Conservation (phyloP, 2,329 filamentous ascomycete genomes). For the Fusarium sp. region DNA sequence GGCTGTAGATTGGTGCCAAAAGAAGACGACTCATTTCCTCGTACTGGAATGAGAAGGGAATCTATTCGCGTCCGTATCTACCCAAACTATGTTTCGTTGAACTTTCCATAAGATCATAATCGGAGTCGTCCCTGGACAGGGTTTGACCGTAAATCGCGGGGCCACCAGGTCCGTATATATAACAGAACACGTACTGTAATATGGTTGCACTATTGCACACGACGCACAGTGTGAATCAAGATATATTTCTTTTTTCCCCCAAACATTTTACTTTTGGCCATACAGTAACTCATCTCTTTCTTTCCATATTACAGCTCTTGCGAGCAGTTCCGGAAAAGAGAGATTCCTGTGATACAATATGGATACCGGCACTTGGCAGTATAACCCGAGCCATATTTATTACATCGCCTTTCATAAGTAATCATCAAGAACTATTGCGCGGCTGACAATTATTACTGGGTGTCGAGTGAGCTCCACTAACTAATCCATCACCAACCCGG, state of each 20-base stretch:
- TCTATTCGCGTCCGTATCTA: background rate
- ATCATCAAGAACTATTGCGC: background rate
- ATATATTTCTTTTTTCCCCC: background rate
- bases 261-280: background rate
- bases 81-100: background rate
- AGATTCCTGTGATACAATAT: background rate
- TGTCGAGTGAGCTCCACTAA: conserved; percentile 29
- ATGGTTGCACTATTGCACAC: background rate
- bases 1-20: background rate
- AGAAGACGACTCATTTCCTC: background rate
- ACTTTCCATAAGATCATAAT: background rate
- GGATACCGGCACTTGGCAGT: background rate
- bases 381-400: background rate
- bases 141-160: background rate
- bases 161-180: background rate
- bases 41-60: background rate
- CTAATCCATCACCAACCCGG: conserved; percentile 3
- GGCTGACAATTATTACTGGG: background rate
- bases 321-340: background rate
- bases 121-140: background rate
- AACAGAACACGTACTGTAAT: background rate
- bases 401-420: background rate
- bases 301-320: background rate
- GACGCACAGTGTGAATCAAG: background rate
- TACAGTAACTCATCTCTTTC: background rate